These are phyloP conservation scores for Hypoxylon sp. DNA, from an alignment of 2,329 filamentous ascomycete species.

Conservation along the genomic window DNA sequence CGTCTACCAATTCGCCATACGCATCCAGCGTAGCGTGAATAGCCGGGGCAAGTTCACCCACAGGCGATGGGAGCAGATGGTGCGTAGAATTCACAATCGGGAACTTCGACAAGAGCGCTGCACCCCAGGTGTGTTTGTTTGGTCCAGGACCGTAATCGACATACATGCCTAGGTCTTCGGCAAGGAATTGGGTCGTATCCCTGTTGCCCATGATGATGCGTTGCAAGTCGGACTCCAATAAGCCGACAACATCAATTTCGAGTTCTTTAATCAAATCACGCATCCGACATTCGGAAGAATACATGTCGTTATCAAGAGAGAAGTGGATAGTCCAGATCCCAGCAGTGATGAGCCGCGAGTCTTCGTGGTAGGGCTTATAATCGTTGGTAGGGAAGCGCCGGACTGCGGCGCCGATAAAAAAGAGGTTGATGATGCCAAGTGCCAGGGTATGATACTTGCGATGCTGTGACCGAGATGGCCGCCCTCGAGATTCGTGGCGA, in stretches of 20 bases:
- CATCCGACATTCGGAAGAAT: slow-evolving; percentile 95
- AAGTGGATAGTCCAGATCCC: slow-evolving; percentile 99
- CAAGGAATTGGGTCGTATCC: slow-evolving; percentile 93
- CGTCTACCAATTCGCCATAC: slow-evolving; percentile 90
- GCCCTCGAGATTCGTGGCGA: slow-evolving; percentile 57
- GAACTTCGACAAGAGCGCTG: slow-evolving; percentile 94
- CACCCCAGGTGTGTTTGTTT: slow-evolving; percentile 99
- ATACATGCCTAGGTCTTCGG: slow-evolving; percentile 98
- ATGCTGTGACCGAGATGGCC: slow-evolving; percentile 58
- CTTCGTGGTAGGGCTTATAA: slow-evolving; percentile 89
- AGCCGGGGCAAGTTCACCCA: slow-evolving; percentile 93
- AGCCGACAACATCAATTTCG: slow-evolving; percentile 97
- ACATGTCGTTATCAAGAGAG: slow-evolving; percentile 98
- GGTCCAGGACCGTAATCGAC: slow-evolving; percentile 97
- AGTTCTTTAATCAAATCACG: slow-evolving; percentile 90
- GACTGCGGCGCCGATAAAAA: slow-evolving; percentile 86
- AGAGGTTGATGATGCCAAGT: slow-evolving; percentile 81
- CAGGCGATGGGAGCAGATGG: slow-evolving; percentile 92
- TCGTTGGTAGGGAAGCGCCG: slow-evolving; percentile 93
- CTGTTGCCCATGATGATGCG: slow-evolving; percentile 99
- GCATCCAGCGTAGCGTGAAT: slow-evolving; percentile 97
- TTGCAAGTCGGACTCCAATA: slow-evolving; percentile 93
- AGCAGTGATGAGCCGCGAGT: slow-evolving; percentile 89
- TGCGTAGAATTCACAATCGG: slow-evolving; percentile 98
- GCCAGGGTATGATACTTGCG: slow-evolving; percentile 69